Conservation (phyloP, 768 basidiomycete genomes). For the Strobilomyces confusus region DNA sequence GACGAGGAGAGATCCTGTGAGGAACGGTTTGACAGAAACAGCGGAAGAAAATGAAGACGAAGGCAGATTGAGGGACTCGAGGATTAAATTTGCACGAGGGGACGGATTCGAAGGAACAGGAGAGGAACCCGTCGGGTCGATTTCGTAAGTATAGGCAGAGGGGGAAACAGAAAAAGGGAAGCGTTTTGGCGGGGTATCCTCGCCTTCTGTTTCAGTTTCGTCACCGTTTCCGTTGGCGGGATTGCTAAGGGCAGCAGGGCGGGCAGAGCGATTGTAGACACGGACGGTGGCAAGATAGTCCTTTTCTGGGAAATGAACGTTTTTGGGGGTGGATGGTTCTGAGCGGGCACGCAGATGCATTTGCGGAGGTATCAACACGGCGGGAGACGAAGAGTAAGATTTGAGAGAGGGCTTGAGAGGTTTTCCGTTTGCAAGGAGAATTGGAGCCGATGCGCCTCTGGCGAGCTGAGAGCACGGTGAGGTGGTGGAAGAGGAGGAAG, state of each 20-base stretch:
- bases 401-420: constrained; percentile 88
- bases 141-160: constrained; percentile 17
- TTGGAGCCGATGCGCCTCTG: constrained; percentile 37
- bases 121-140: constrained; percentile 19
- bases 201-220: constrained; percentile 45
- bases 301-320: constrained; percentile 82
- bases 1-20: constrained; percentile 77
- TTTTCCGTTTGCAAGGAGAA: constrained; percentile 70
- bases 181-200: constrained; percentile 8
- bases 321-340: constrained; percentile 71
- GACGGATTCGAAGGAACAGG: constrained; percentile 1
- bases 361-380: constrained; percentile 7
- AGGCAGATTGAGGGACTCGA: constrained; percentile 37
- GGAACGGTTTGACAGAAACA: constrained; percentile 25
- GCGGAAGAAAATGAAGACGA: constrained; percentile 7
- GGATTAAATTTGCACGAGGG: constrained; percentile 28
- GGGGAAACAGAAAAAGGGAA: constrained; percentile 28
- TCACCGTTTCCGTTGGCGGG: constrained; percentile 24
- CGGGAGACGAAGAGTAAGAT: constrained; percentile 27
- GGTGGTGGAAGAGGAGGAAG: background rate
- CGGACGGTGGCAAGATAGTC: constrained; percentile 60
- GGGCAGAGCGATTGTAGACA: constrained; percentile 62
- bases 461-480: constrained; percentile 14
- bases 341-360: constrained; percentile 41
- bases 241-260: constrained; percentile 53